A percentile compares a stretch with the other conserved stretches of the same genome.
Evolutionary conservation across 441 rosid species (phyloP).

Genomic region (Eruca vesicaria): DNA sequence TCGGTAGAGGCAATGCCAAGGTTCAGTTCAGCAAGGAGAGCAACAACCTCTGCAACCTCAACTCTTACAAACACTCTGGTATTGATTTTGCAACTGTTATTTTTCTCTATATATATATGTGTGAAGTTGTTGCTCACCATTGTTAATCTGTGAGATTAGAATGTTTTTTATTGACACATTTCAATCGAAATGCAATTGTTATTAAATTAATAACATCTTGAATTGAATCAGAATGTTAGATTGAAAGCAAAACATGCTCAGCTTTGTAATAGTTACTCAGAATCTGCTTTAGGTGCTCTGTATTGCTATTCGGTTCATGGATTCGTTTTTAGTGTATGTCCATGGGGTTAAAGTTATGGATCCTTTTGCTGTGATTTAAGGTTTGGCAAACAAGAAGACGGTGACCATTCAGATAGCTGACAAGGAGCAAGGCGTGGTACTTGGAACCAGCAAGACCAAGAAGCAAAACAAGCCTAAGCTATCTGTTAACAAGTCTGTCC

Average conservation of each 20-base stretch:
- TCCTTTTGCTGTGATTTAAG: not conserved
- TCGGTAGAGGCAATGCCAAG: constrained; percentile 54
- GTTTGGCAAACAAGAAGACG: constrained; percentile 36
- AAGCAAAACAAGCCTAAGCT: constrained; percentile 50
- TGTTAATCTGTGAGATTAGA: not conserved
- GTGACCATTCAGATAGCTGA: constrained; percentile 31
- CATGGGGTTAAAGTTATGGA: not conserved
- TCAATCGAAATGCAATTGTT: too few relatives aligned
- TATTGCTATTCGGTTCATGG: not conserved
- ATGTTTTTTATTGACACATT: not conserved
- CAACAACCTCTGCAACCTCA: constrained; percentile 64
- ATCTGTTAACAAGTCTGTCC: constrained; percentile 51
- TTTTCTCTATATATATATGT: too few relatives aligned
- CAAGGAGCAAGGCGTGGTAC: constrained; percentile 33
- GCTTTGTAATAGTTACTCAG: not conserved
- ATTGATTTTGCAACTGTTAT: not conserved
- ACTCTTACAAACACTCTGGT: constrained; percentile 79
- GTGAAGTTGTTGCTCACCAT: not conserved
- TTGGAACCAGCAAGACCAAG: constrained; percentile 40
- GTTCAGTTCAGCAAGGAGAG: constrained; percentile 69
- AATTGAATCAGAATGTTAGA: not conserved
- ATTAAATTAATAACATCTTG: not conserved
- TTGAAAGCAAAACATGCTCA: not conserved
- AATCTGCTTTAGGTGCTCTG: not conserved
- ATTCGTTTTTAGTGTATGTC: not conserved